These are phyloP conservation scores for Claviceps sp. DNA, from an alignment of 2,329 filamentous ascomycete species.

Conservation along the genomic window DNA sequence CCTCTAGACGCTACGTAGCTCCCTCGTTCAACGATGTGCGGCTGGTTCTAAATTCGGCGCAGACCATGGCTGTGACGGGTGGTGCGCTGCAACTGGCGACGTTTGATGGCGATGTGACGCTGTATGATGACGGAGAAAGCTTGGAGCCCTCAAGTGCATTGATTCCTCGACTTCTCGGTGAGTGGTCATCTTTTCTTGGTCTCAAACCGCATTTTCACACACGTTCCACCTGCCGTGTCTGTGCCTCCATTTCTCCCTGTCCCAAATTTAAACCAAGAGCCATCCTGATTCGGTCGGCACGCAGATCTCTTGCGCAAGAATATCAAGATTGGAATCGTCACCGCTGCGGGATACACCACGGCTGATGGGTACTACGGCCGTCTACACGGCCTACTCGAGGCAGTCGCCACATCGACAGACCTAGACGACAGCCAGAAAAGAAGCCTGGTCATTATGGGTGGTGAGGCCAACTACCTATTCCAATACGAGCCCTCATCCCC, in stretches of 20 bases:
- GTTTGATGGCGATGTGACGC: constrained; percentile 93
- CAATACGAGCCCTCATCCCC: constrained; percentile 53
- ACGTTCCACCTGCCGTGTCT: background rate
- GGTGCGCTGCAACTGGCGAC: constrained; percentile 74
- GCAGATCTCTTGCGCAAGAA: constrained; percentile 59
- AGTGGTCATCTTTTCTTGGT: constrained; percentile 1
- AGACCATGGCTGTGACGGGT: constrained; percentile 79
- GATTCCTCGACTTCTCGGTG: constrained; percentile 48
- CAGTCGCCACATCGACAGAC: constrained; percentile 45
- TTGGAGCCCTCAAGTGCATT: constrained; percentile 65
- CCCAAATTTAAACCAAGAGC: background rate
- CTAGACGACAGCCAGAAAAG: constrained; percentile 56
- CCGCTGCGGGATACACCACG: constrained; percentile 87
- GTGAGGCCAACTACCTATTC: constrained; percentile 93
- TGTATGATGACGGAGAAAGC: constrained; percentile 82
- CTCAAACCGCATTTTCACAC: too few species aligned
- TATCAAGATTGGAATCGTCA: constrained; percentile 87
- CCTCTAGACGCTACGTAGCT: constrained; percentile 79
- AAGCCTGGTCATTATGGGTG: constrained; percentile 83
- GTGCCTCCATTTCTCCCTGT: background rate
- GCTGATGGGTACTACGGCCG: constrained; percentile 76
- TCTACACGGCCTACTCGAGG: constrained; percentile 74
- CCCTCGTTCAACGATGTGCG: constrained; percentile 96
- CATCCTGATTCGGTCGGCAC: background rate
- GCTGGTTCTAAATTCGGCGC: constrained; percentile 84